Percentiles rank a stretch among this genome's conserved stretches.
phyloP scores from a whole-genome alignment of 2,329 filamentous ascomycete species.

The Aspergillus piperis region DNA sequence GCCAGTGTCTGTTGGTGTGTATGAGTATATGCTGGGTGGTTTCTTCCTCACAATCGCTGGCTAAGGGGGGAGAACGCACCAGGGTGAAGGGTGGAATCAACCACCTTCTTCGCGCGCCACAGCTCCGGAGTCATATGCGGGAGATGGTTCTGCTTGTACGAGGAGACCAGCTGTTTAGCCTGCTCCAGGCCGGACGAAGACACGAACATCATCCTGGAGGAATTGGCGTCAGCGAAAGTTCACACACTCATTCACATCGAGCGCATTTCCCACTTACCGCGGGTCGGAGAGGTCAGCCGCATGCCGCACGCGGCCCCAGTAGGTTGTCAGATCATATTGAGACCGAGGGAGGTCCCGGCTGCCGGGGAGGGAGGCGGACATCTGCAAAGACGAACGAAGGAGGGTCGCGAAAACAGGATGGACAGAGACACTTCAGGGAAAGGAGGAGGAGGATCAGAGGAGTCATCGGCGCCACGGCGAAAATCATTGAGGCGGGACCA shows the following conservation, averaged over 20 bases:
- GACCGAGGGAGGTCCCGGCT: slow-evolving; percentile 84
- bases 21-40: background rate
- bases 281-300: slow-evolving; percentile 89
- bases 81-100: slow-evolving; percentile 94
- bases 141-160: slow-evolving; percentile 84
- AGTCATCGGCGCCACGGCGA: slow-evolving; percentile 7
- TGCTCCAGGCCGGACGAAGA: slow-evolving; percentile 75
- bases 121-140: slow-evolving; percentile 82
- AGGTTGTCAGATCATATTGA: slow-evolving; percentile 88
- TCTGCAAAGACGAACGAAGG: slow-evolving; percentile 31
- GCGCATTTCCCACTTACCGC: slow-evolving; percentile 65
- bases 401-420: slow-evolving; percentile 3
- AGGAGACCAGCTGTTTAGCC: slow-evolving; percentile 77
- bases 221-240: slow-evolving; percentile 13
- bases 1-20: slow-evolving; percentile 70
- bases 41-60: too few relatives aligned
- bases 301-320: slow-evolving; percentile 92
- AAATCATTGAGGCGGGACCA: slow-evolving; percentile 19
- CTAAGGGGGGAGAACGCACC: slow-evolving; percentile 57
- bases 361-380: slow-evolving; percentile 65
- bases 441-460: slow-evolving; percentile 18
- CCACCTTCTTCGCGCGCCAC: slow-evolving; percentile 95
- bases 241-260: background rate
- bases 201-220: slow-evolving; percentile 76
- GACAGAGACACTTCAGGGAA: slow-evolving; percentile 3